Evolutionary conservation across 2,329 filamentous ascomycete genomes (phyloP), one percentile per base, ranked within the genome.

Genomic region (Blastomyces silverae): DNA sequence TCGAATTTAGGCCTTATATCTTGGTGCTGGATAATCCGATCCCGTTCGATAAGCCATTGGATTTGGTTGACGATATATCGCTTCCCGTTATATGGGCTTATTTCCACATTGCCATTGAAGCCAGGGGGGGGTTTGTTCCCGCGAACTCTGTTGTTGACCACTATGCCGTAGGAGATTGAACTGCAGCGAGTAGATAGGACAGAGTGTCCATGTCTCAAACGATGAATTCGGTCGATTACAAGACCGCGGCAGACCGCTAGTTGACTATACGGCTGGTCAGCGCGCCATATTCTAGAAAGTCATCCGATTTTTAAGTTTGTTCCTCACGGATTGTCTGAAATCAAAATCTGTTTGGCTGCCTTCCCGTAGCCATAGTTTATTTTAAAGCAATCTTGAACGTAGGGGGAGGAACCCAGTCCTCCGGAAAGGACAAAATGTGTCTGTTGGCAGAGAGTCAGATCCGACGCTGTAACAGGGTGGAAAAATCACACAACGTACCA

Each of bases 351-450:
- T 46, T 62, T 64, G 3, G n/a, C 44, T 48, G 10, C 42, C 22
- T 48, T 53, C 10, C 55, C 62, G 13, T 25, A n/a, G 3, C 52
- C 62, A 48, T 64, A 64, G 8, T 31, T n/a, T 7, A 69, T 68
- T 39, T 71, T 69, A 1, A 79, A 70, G 7, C 71, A 67, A 1
- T 71, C 67, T 58, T 79, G 78, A 5, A 80, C 74, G 65, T 81
- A 80, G 10, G 73, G 70, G 0, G 73, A 77, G 61, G 78, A 79
- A 15, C 79, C 77, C 0, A 80, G 69, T 0, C 79, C 78, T 6
- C 79, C 79, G 5, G 75, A 78, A 1, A 80, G 72, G 0, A 80
- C 73, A 0, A 81, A 70, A 64, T 79, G 69, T 69, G 58, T 71
- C 72, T 64, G 75, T 53, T 17, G 31, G 5, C 13, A 22, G 25